A percentile compares a stretch with the other conserved stretches of the same genome.
Conservation (phyloP, 345 rosid genomes). For the Salix purpurea region DNA sequence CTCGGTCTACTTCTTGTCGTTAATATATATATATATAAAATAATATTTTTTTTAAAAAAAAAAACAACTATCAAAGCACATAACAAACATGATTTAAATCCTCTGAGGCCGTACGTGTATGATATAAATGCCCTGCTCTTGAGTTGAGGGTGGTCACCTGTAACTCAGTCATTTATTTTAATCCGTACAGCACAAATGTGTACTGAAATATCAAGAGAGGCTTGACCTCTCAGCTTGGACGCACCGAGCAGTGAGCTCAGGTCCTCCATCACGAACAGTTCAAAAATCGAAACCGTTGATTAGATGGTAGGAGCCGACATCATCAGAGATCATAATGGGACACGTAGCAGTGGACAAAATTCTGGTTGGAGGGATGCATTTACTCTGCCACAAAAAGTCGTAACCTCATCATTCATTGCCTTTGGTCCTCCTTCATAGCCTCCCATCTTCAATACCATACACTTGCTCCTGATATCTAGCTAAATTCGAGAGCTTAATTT, state of each 20-base stretch:
- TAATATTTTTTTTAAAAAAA: no score
- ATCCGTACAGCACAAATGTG: background rate
- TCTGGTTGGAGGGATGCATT: background rate
- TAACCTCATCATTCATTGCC: background rate
- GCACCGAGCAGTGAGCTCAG: background rate
- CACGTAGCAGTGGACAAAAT: background rate
- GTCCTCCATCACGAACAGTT: no score
- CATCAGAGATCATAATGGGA: background rate
- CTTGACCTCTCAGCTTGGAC: background rate
- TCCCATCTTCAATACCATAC: no score
- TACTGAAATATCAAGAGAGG: background rate
- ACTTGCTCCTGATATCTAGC: no score
- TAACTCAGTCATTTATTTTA: background rate
- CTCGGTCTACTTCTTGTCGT: no score
- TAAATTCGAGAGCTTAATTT: no score
- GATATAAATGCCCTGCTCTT: background rate
- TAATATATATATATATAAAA: no score
- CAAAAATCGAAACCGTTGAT: background rate
- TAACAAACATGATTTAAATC: no score
- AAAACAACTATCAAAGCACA: no score
- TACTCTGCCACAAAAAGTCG: background rate
- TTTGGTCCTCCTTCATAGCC: background rate
- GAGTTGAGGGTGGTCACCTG: background rate
- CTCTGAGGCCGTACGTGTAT: background rate
- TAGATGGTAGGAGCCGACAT: background rate